Conservation (phyloP, 805 yeast species). For the Candida michaelii region DNA sequence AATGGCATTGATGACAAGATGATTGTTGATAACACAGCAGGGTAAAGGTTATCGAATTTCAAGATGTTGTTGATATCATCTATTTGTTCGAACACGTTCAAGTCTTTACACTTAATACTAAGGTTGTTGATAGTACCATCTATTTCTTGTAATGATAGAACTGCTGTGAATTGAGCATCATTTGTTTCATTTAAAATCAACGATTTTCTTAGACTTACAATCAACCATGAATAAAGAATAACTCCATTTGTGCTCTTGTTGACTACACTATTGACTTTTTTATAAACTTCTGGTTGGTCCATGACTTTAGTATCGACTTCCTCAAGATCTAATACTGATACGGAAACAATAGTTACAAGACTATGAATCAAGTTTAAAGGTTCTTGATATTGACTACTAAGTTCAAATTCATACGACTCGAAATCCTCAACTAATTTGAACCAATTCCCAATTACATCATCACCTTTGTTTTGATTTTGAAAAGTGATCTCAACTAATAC, state of each 20-base stretch:
- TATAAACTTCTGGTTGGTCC: slow-evolving; percentile 35
- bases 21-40: slow-evolving; percentile 49
- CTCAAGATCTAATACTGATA: slow-evolving; percentile 58
- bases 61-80: slow-evolving; percentile 41
- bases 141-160: slow-evolving; percentile 20
- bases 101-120: slow-evolving; percentile 37
- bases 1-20: slow-evolving; percentile 50
- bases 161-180: slow-evolving; percentile 15
- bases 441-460: slow-evolving; percentile 50
- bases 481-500: slow-evolving; percentile 40
- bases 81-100: slow-evolving; percentile 49
- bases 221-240: slow-evolving; percentile 66
- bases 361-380: slow-evolving; percentile 40
- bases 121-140: slow-evolving; percentile 28
- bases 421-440: slow-evolving; percentile 31
- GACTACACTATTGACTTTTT: slow-evolving; percentile 41
- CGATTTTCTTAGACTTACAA: slow-evolving; percentile 53
- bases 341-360: slow-evolving; percentile 47
- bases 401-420: slow-evolving; percentile 24
- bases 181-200: slow-evolving; percentile 43
- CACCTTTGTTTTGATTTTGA: slow-evolving; percentile 27
- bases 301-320: slow-evolving; percentile 29
- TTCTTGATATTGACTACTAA: slow-evolving; percentile 25
- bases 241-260: slow-evolving; percentile 41
- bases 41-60: slow-evolving; percentile 49